Evolutionary conservation across 2,329 filamentous ascomycete genomes (phyloP).

Genomic region (Leptosphaerulina australis): DNA sequence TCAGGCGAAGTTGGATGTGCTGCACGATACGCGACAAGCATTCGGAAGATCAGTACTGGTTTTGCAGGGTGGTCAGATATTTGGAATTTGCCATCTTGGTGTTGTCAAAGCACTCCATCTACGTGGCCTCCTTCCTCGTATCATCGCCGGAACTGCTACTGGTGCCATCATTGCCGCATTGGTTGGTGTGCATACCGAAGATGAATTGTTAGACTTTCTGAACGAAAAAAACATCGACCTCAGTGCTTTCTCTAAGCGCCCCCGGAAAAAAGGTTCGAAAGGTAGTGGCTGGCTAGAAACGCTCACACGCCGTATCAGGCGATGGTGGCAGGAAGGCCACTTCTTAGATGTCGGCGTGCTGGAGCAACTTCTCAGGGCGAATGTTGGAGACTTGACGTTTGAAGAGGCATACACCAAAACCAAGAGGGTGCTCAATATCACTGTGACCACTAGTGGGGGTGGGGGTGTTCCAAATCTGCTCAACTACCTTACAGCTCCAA

Average conservation of each 20-base stretch:
- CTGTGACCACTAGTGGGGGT: slow-evolving; percentile 75
- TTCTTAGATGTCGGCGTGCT: slow-evolving; percentile 82
- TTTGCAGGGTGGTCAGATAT: slow-evolving; percentile 87
- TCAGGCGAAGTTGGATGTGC: slow-evolving; percentile 81
- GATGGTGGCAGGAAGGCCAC: slow-evolving; percentile 78
- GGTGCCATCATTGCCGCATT: slow-evolving; percentile 88
- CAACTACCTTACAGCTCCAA: slow-evolving; percentile 91
- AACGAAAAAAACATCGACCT: slow-evolving; percentile 82
- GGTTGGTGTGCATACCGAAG: slow-evolving; percentile 84
- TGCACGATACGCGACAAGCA: slow-evolving; percentile 85
- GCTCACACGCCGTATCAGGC: slow-evolving; percentile 66
- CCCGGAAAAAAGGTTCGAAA: slow-evolving; percentile 27
- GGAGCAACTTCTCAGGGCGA: slow-evolving; percentile 81
- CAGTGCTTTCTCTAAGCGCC: slow-evolving; percentile 69
- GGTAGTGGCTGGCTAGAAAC: slow-evolving; percentile 58
- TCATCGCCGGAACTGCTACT: slow-evolving; percentile 89
- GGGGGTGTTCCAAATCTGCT: slow-evolving; percentile 81
- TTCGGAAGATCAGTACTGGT: slow-evolving; percentile 87
- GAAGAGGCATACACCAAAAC: slow-evolving; percentile 88
- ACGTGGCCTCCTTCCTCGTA: slow-evolving; percentile 79
- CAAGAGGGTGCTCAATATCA: slow-evolving; percentile 89
- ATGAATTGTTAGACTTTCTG: slow-evolving; percentile 78
- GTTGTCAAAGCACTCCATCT: slow-evolving; percentile 87
- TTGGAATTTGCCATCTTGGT: slow-evolving; percentile 87
- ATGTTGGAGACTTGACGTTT: slow-evolving; percentile 89